A percentile compares a stretch with the other conserved stretches of the same genome.
Conservation (phyloP, 495 filamentous ascomycete genomes). For the Oidiodendron maius region DNA sequence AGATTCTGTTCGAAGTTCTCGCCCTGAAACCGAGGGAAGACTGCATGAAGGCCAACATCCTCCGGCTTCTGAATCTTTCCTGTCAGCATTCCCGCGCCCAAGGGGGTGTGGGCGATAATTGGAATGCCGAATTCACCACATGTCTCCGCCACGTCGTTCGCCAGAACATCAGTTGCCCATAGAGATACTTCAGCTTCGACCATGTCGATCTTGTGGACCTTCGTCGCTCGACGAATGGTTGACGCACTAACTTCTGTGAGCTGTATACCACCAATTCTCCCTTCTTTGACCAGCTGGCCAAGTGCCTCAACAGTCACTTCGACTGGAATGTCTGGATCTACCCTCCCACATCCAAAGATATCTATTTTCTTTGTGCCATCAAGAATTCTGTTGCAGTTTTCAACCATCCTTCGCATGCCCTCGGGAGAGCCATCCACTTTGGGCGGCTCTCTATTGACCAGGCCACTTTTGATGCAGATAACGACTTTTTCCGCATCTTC, state of each 20-base stretch:
- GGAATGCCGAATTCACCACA: slow-evolving; percentile 69
- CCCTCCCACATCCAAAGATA: slow-evolving; percentile 69
- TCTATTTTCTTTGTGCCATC: slow-evolving; percentile 74
- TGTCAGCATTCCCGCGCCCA: slow-evolving; percentile 30
- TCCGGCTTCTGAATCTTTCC: slow-evolving; percentile 52
- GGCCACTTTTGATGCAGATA: slow-evolving; percentile 60
- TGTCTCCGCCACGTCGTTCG: slow-evolving; percentile 64
- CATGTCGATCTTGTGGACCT: slow-evolving; percentile 59
- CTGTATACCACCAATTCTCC: slow-evolving; percentile 72
- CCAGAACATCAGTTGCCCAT: slow-evolving; percentile 56
- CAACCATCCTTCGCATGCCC: slow-evolving; percentile 59
- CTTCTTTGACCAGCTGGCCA: slow-evolving; percentile 57
- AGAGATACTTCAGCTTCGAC: slow-evolving; percentile 81
- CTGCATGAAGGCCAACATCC: slow-evolving; percentile 56
- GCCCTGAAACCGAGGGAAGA: slow-evolving; percentile 57
- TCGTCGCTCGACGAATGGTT: slow-evolving; percentile 68
- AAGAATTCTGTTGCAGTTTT: slow-evolving; percentile 54
- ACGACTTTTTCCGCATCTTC: slow-evolving; percentile 59
- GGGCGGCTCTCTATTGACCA: slow-evolving; percentile 15
- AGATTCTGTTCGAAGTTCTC: slow-evolving; percentile 70
- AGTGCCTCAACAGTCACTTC: slow-evolving; percentile 43
- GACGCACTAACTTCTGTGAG: slow-evolving; percentile 66
- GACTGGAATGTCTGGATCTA: slow-evolving; percentile 54
- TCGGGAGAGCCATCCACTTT: slow-evolving; percentile 47
- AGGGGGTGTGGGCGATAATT: slow-evolving; percentile 45